Evolutionary conservation across 2,329 filamentous ascomycete genomes (phyloP).

Genomic region (Phialophora tarda): DNA sequence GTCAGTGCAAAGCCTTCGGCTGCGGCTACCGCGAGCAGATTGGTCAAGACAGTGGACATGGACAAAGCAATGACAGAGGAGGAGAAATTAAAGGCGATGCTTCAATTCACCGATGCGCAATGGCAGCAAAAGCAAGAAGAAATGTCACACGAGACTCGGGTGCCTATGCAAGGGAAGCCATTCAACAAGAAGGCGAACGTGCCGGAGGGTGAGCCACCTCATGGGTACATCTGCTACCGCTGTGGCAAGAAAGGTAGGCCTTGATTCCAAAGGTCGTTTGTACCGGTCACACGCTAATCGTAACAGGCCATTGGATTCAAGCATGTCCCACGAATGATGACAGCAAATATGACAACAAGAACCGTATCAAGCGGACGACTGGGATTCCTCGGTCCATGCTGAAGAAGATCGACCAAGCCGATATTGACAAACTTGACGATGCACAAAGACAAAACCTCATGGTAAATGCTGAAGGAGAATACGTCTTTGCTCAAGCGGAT

Average conservation of each 20-base stretch:
- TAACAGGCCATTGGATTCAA: constrained; percentile 90
- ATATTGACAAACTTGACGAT: constrained; percentile 64
- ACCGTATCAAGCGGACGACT: constrained; percentile 92
- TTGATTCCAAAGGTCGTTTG: constrained; percentile 3
- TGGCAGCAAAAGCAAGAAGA: constrained; percentile 94
- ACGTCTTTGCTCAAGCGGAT: constrained; percentile 94
- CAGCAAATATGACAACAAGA: constrained; percentile 90
- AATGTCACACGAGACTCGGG: constrained; percentile 69
- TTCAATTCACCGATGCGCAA: constrained; percentile 84
- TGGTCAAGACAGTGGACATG: constrained; percentile 58
- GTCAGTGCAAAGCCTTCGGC: constrained; percentile 73
- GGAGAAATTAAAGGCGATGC: constrained; percentile 90
- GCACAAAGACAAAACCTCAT: constrained; percentile 86
- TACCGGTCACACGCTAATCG: constrained; percentile 41
- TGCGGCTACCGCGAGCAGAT: constrained; percentile 49
- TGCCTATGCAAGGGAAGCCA: constrained; percentile 48
- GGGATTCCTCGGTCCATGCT: constrained; percentile 95
- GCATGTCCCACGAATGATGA: constrained; percentile 98
- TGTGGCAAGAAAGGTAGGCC: constrained; percentile 82
- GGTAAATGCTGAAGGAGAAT: constrained; percentile 97
- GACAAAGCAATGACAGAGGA: constrained; percentile 87
- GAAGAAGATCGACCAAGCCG: constrained; percentile 90
- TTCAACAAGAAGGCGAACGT: constrained; percentile 63
- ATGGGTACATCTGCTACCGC: constrained; percentile 93
- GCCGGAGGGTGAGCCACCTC: constrained; percentile 89